Base-by-base conservation (phyloP, 2,329 filamentous ascomycete genomes). In the Ophiostoma perfectum region DNA sequence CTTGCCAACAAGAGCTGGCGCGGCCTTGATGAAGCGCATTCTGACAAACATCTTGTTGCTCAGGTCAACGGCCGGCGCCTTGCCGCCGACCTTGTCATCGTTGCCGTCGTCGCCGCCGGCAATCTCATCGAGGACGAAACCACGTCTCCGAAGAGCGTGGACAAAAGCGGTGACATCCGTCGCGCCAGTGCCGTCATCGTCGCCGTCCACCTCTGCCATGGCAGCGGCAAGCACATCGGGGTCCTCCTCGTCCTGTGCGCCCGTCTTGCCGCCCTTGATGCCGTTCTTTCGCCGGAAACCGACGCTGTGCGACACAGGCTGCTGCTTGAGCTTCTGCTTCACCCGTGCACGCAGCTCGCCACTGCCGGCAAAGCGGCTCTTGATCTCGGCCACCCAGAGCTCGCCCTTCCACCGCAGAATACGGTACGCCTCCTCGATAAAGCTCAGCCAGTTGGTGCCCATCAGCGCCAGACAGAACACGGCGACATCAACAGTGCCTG, bases 11-110 rank as follows among this genome's bases (percentile, higher is more conserved):
- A 83, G 83, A 0, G 93, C 90, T 62, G 87, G 81, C 27, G 87
- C 87, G n/a, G 85, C 87, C 81, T 98, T 99, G 74, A 93, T 82
- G 78, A 99, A 99, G 74, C 90, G 88, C 92, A 99, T 94, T 80
- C 90, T 92, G 73, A 98, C 94, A 81, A 99, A 99, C 95, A 99
- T 99, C 80, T 90, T 96, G 80, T 99, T 99, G 68, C 85, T 86
- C 75, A 96, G 81, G 80, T 99, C 93, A 9, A 96, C 83, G 0
- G 89, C 86, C 7, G 70, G 68, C 11, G 70, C 55, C 67, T 71
- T 70, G 66, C 60, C 60, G 39, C 38, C 60, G 36, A 62, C 39
- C 39, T 52, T 66, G 42, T 14, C 7, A 64, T 78, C 76, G 38
- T 78, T 71, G 81, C 84, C 73, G 5, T 84, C 86, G 8, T 86